Base-by-base conservation (phyloP, 805 yeast genomes). In the Teunomyces pallodes region DNA sequence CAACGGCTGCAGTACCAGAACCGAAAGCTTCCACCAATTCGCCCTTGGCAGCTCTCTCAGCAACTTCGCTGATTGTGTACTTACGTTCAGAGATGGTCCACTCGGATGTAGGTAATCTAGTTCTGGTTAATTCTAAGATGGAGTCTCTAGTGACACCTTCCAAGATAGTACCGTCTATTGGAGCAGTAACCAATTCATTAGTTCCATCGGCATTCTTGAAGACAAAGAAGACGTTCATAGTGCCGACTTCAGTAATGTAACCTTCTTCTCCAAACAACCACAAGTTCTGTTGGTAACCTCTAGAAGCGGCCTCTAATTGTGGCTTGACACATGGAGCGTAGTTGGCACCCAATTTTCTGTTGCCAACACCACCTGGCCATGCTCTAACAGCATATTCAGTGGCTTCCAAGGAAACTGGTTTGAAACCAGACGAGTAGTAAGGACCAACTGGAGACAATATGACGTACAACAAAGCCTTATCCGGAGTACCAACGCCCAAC, bases 361-460 rank as follows among this genome's bases (percentile, higher is more conserved):
- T 87, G 72, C 99, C 99, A 59, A 84, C 90, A 69, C 98, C 99
- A 62, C 96, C 96, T 65, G 98, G 98, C 98, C 98, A 92, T 28
- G 99, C 98, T 76, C 99, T 87, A 30, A 91, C 91, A 44, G 96
- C 96, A 59, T 88, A 84, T 65, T 90, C 96, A 31, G 97, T 91
- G 56, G 98, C 97, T 74, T 92, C 97, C 55, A 94, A 79, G 52
- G 82, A 78, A 46, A 94, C 96, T 36, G 98, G 97, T 73, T 91
- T 90, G 83, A 92, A 92, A 14, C 98, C 97, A 14, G 96, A 87
- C 61, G 86, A 79, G 74, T 87, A 90, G 80, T 92, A 94, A 24
- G 98, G 97, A 44, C 98, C 98, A 28, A 92, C 98, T 27, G 98
- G 98, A 13, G 96, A 89, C 39, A 92, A 86, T 67, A 92, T 91